Base-by-base conservation (phyloP, 2,329 filamentous ascomycete species). In the Harringtonia aguacate region DNA sequence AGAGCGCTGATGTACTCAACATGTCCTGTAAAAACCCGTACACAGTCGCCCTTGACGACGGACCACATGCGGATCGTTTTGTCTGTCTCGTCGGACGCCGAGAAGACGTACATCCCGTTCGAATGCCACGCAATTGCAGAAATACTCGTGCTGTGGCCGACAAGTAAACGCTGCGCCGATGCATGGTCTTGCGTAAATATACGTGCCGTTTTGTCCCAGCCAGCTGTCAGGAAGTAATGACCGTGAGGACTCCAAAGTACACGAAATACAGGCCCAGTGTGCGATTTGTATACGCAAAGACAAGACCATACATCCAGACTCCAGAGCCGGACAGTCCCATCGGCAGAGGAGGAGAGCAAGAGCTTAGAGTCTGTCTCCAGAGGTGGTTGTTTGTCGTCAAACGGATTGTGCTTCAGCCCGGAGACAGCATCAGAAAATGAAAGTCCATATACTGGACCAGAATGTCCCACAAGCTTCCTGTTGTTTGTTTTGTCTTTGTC, bases 1-100 rank as follows among this genome's bases (percentile, higher is more conserved):
- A 97, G 67, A 0, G 87, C 77, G 14, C 84, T 94, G 58, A 97
- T 81, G 56, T 87, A 86, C 40, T 92, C 87, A 0, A 79, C 84
- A 58, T 98, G 92, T 1, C 92, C 92, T 0, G 86, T 88, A 58
- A 97, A 95, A 56, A 97, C 79, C 22, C 92, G 84, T 6, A 95
- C 86, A 30, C 88, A 87, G 49, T 82, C 81, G 24, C 92, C 92
- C 9, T 84, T 90, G 12, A 79, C 75, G n/a, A 95, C 77, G 10
- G 88, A 82, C 92, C 92, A 98, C 90, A 98, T 97, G 27, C 92
- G 82, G 29, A 97, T 86, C 1, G 88, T 92, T 61, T 90, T 90
- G 62, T 98, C 79, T 8, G 72, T 76, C 57, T 81, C 89, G 52
- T 85, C 85, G 13, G 87, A 94, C 4, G 85, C 88, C 0, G 92